Base-by-base conservation (phyloP, 2,329 filamentous ascomycete species). In the Botrytis squamosa region DNA sequence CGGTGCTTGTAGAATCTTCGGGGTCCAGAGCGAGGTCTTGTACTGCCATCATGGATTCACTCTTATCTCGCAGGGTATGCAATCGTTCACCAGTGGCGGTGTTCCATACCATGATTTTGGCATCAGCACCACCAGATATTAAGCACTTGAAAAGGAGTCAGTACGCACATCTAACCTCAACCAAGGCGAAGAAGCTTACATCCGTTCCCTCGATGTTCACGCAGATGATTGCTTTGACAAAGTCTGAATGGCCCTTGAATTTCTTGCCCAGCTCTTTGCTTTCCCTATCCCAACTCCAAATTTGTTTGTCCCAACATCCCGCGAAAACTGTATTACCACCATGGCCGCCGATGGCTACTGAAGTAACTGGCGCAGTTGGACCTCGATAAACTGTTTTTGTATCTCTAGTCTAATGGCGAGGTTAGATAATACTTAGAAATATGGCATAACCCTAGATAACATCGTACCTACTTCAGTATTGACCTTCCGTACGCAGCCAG, bases 291-390 rank as follows among this genome's bases (percentile, higher is more conserved):
- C 94, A 98, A 46, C 92, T 92, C 91, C 94, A 97, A 74, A 98
- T 88, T 33, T 89, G 88, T 84, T 97, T 97, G 84, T 99, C 95
- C 96, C 96, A 99, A 74, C 91, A 96, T 49, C 95, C 95, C 38
- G 94, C 94, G 82, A 94, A 98, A 18, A 98, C 81, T 1, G 87
- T 92, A 69, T 82, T 83, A 74, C 85, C 86, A 40, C 84, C 84
- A 6, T 85, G 81, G 22, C 89, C 87, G 63, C 88, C 90, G 52
- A 93, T 85, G 25, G 92, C 89, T 42, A 97, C 83, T 77, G 92
- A 93, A 16, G 93, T 95, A 16, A 97, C 85, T 1, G 96, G 96
- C 5, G 93, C 92, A 64, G 87, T 88, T 29, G 95, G 93, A 3
- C 94, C 94, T 80, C 88, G 88, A 80, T 92, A 97, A 6, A 86